Evolutionary conservation across 129 eudicot species (phyloP).

Genomic region (carrot (Daucus carota)): DH1_v3.0 NC_030385.2:9212001-9212500

Average conservation of each 20-base stretch:
- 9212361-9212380: slow-evolving; percentile 87
- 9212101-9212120: background rate
- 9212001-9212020: too few relatives aligned
- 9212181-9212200: slow-evolving; percentile 76
- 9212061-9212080: background rate
- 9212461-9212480: background rate
- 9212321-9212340: slow-evolving; percentile 13
- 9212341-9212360: slow-evolving; percentile 88
- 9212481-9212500: background rate
- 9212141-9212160: slow-evolving; percentile 68
- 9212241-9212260: slow-evolving; percentile 30
- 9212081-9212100: background rate
- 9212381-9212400: slow-evolving; percentile 76
- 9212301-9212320: background rate
- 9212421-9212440: background rate
- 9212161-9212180: slow-evolving; percentile 70
- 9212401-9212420: slow-evolving; percentile 54
- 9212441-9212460: background rate
- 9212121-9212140: background rate
- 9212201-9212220: slow-evolving; percentile 89
- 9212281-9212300: background rate
- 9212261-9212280: background rate
- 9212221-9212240: slow-evolving; percentile 92
- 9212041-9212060: background rate
- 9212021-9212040: background rate